Evolutionary conservation across 805 yeast species (phyloP).

Genomic region (Wickerhamomyces strasburgensis): DNA sequence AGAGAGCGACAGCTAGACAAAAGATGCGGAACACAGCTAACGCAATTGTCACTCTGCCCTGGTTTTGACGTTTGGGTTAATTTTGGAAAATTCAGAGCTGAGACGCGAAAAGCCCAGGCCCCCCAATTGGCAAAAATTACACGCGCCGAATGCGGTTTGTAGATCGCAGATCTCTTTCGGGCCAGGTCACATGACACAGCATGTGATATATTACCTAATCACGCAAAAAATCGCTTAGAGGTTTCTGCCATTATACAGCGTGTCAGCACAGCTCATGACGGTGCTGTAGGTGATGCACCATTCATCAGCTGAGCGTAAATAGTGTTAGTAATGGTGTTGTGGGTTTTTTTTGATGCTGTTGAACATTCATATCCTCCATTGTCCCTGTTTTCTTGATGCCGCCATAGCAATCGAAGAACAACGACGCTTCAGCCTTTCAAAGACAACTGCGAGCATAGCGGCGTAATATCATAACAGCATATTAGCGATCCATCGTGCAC

Average conservation of each 20-base stretch:
- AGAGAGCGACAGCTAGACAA: no score
- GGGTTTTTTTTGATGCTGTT: background rate
- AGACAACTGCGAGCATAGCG: no score
- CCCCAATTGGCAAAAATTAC: no score
- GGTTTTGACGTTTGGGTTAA: background rate
- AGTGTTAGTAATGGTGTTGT: background rate
- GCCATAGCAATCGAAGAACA: background rate
- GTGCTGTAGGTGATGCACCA: background rate
- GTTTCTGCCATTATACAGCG: background rate
- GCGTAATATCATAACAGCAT: no score
- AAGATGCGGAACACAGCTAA: no score
- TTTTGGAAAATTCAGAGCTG: background rate
- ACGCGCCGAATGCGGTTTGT: no score
- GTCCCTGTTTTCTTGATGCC: background rate
- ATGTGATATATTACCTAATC: no score
- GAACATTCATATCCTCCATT: background rate
- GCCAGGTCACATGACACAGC: no score
- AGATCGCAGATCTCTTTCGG: no score
- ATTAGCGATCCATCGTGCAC: background rate
- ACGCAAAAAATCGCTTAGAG: no score
- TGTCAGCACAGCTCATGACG: background rate
- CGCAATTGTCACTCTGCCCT: background rate
- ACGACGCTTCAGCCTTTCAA: no score
- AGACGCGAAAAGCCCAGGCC: no score
- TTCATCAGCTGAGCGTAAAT: background rate